Percentiles rank a stretch among this genome's conserved stretches.
phyloP scores from a whole-genome alignment of 495 filamentous ascomycete genomes.

The Trichoderma virens region DNA sequence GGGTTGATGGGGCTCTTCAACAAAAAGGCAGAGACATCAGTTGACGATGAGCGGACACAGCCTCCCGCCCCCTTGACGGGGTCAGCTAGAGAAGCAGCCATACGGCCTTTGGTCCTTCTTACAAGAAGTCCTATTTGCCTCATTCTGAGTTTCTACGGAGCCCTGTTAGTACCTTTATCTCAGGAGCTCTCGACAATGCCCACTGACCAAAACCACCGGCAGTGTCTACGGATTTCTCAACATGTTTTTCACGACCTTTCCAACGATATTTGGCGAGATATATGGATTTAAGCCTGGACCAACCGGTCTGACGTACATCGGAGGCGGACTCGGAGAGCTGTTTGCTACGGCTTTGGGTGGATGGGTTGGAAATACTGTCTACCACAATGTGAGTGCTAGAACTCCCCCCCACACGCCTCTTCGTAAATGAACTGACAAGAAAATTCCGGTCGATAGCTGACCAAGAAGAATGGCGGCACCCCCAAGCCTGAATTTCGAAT shows the following conservation, averaged over 20 bases:
- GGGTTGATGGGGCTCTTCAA: not conserved
- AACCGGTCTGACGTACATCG: not conserved
- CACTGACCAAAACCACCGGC: not conserved
- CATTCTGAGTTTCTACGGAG: not conserved
- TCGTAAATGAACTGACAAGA: not conserved
- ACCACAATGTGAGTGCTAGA: not conserved
- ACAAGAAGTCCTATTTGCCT: not conserved
- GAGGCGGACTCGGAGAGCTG: not conserved
- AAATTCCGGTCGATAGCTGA: not conserved
- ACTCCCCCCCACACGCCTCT: not conserved
- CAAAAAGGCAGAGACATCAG: not conserved
- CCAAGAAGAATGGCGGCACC: not conserved
- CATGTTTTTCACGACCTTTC: not conserved
- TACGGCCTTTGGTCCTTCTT: not conserved
- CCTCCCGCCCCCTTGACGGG: not conserved
- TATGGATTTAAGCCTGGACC: not conserved
- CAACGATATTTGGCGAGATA: not conserved
- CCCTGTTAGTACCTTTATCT: not conserved
- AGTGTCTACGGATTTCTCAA: not conserved
- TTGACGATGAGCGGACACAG: not conserved
- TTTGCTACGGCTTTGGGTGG: not conserved
- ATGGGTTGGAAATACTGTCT: not conserved
- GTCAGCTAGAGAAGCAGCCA: not conserved
- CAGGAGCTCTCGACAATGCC: not conserved
- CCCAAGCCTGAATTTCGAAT: constrained; percentile 13